Conservation (phyloP, 768 basidiomycete species). For the Leccinum subgranulosum region DNA sequence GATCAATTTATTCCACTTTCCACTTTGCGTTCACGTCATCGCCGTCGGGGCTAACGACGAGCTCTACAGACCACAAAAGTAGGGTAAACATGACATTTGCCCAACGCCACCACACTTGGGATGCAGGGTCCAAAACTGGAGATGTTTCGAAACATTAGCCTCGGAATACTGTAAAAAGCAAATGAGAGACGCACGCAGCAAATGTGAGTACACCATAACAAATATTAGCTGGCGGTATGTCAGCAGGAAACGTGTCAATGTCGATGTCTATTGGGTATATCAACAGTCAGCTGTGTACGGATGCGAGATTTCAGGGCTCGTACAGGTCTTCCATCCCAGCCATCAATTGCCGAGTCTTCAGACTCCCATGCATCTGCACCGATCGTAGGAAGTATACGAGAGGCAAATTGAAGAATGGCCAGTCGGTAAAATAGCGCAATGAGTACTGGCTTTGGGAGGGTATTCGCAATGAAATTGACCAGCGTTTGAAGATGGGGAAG, state of each 20-base stretch:
- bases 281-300: slow-evolving; percentile 9
- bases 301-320: slow-evolving; percentile 3
- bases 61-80: slow-evolving; percentile 77
- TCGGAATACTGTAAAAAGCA: background rate
- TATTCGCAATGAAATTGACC: slow-evolving; percentile 79
- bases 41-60: slow-evolving; percentile 75
- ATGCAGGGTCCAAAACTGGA: slow-evolving; percentile 79
- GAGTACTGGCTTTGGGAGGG: slow-evolving; percentile 80
- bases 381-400: slow-evolving; percentile 79
- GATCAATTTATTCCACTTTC: slow-evolving; percentile 58
- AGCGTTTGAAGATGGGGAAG: slow-evolving; percentile 78
- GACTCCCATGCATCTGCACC: slow-evolving; percentile 78
- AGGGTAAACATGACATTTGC: slow-evolving; percentile 87
- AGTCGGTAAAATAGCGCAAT: slow-evolving; percentile 78
- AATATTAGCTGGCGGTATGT: slow-evolving; percentile 85
- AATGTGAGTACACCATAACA: slow-evolving; percentile 82
- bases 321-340: slow-evolving; percentile 74
- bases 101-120: slow-evolving; percentile 95
- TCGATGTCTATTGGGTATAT: slow-evolving; percentile 57
- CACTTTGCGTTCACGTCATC: slow-evolving; percentile 66
- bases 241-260: slow-evolving; percentile 66
- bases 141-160: background rate
- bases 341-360: slow-evolving; percentile 58
- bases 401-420: slow-evolving; percentile 76
- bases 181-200: slow-evolving; percentile 57